Evolutionary conservation across 2,329 filamentous ascomycete species (phyloP), one percentile per base, ranked within the genome.

Genomic region (Pseudopyrenochaeta lycopersici): DNA sequence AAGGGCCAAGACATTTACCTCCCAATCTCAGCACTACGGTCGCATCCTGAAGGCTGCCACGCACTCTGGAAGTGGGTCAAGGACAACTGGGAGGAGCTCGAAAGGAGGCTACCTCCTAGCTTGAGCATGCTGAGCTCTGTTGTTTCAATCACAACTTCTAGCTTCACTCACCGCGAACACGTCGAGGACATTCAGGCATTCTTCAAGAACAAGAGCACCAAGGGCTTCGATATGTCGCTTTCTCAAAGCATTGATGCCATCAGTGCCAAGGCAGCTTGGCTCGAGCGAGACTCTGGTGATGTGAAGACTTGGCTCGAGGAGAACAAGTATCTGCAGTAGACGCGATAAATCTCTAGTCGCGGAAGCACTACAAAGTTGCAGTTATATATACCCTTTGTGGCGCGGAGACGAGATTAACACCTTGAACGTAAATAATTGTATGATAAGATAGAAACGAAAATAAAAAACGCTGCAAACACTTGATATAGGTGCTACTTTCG

Each of bases 1-100:
- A 96, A 96, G 82, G 92, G 90, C 61, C 94, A 97, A 76, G 94
- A 98, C 75, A 88, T 97, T 61, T 97, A 97, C 79, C 87, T 97
- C 73, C 93, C 94, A 1, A 85, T 95, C 33, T 85, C 87, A 30
- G 90, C 90, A 7, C 84, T 98, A 23, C 87, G 93, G 53, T 85
- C 85, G 47, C 91, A 96, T 72, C 80, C 87, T 7, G 86, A 88
- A 38, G 94, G 94, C 63, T 90, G 96, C 50, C 81, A 90, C 52
- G 90, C 90, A 7, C 84, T 97, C 52, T 97, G 90, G 84, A 77
- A 75, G 15, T 98, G 91, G 90, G 83, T 96, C 81, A 90, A 88
- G 72, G 83, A 88, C 63, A 95, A 96, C 78, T 98, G 94, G 92
- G 90, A 91, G n/a, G 83, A 86, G 30, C 81, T 98, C 38, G 85